Conservation (phyloP, 1,284 basidiomycete species). For the Pseudozyma tsukubaensis region DNA sequence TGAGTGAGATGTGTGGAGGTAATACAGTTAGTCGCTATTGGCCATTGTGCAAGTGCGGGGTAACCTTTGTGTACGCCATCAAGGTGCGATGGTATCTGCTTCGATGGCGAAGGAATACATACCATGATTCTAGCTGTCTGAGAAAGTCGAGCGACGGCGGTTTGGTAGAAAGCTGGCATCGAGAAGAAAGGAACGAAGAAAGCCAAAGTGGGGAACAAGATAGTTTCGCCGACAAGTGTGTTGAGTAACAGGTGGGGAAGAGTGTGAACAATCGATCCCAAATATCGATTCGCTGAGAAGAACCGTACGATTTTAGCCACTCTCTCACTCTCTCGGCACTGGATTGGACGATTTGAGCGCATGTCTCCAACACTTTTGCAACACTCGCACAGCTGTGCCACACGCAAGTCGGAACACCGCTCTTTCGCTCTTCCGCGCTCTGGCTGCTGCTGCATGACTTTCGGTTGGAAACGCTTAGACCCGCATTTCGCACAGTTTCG, state of each 20-base stretch:
- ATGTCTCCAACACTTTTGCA: too few relatives aligned
- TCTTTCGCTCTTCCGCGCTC: too few relatives aligned
- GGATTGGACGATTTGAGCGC: too few relatives aligned
- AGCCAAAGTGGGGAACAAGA: not conserved
- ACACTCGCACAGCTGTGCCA: too few relatives aligned
- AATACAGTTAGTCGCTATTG: not conserved
- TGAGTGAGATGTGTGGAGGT: too few relatives aligned
- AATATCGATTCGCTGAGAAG: slow-evolving; percentile 27
- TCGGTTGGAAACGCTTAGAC: too few relatives aligned
- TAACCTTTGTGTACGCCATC: not conserved
- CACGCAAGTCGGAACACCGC: too few relatives aligned
- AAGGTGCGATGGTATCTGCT: not conserved
- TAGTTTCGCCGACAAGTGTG: slow-evolving; percentile 2
- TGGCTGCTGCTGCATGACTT: too few relatives aligned
- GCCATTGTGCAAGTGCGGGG: not conserved
- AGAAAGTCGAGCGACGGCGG: slow-evolving; percentile 54
- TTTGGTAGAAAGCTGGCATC: slow-evolving; percentile 58
- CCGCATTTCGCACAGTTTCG: too few relatives aligned
- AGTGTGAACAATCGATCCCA: slow-evolving; percentile 12
- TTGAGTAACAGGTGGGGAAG: slow-evolving; percentile 32
- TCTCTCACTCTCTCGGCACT: not conserved
- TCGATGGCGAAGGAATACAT: slow-evolving; percentile 15
- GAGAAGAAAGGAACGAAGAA: slow-evolving; percentile 14
- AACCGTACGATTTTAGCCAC: slow-evolving; percentile 35
- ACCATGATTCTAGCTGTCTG: slow-evolving; percentile 62